These are phyloP conservation scores for Parachaetomium inaequale DNA, from an alignment of 495 filamentous ascomycete genomes.

Conservation along the genomic window DNA sequence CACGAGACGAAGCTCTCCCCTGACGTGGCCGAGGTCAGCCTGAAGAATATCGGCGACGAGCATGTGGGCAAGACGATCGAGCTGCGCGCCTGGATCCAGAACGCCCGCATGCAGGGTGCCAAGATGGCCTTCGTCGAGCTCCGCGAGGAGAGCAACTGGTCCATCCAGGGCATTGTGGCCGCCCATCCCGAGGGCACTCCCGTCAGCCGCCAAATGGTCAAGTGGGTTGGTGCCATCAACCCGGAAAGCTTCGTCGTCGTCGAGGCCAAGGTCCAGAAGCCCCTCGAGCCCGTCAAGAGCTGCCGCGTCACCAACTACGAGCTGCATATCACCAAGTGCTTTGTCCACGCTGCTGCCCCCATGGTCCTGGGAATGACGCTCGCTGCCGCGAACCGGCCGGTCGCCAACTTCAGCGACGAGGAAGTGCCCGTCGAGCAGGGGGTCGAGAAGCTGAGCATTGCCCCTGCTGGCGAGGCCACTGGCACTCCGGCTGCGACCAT, in stretches of 20 bases:
- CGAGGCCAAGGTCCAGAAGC: constrained; percentile 75
- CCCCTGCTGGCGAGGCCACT: constrained; percentile 35
- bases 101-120: constrained; percentile 79
- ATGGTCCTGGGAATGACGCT: constrained; percentile 66
- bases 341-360: constrained; percentile 58
- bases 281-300: constrained; percentile 76
- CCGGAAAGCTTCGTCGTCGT: constrained; percentile 80
- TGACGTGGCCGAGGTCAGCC: constrained; percentile 42
- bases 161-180: constrained; percentile 71
- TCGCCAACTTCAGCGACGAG: constrained; percentile 62
- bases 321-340: constrained; percentile 82
- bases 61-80: constrained; percentile 71
- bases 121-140: constrained; percentile 92
- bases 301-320: constrained; percentile 72
- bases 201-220: constrained; percentile 83
- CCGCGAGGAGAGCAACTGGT: constrained; percentile 69
- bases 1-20: constrained; percentile 28
- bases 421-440: constrained; percentile 56
- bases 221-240: constrained; percentile 75
- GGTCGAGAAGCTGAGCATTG: constrained; percentile 50
- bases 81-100: constrained; percentile 82
- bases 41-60: constrained; percentile 54
- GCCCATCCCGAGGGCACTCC: constrained; percentile 51
- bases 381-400: constrained; percentile 62
- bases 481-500: constrained; percentile 67